Percentiles rank a stretch among this genome's conserved stretches.
Conservation (phyloP, 768 basidiomycete genomes). For the Mycena polygramma region DNA sequence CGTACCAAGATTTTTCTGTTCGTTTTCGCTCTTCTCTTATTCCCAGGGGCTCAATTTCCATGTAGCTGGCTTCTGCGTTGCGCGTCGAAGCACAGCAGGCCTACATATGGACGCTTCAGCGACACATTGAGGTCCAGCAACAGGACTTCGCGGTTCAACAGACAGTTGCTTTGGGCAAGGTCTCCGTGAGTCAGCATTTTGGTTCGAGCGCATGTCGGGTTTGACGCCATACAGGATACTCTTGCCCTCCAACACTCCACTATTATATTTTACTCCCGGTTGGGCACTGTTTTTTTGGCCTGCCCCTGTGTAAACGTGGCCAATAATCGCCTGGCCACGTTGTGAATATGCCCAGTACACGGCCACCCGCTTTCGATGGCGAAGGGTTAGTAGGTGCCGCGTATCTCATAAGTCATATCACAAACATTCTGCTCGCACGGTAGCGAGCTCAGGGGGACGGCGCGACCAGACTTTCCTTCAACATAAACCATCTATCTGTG, state of each 20-base stretch:
- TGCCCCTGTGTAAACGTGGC: neutral
- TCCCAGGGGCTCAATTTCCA: neutral
- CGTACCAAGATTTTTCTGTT: neutral
- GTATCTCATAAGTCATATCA: too few species aligned
- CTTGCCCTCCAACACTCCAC: neutral
- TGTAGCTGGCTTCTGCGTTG: neutral
- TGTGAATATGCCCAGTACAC: neutral
- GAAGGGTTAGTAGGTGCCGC: too few species aligned
- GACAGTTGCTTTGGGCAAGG: neutral
- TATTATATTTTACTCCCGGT: neutral
- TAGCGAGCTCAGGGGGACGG: too few species aligned
- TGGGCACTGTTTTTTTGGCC: neutral
- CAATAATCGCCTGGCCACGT: too few species aligned
- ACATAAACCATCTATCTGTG: too few species aligned
- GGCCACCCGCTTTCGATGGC: too few species aligned
- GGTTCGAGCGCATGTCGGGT: neutral
- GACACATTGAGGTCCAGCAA: neutral
- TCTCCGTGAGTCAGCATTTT: neutral
- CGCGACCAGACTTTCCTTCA: too few species aligned
- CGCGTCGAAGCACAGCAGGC: neutral
- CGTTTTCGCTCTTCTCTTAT: neutral
- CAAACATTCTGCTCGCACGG: too few species aligned
- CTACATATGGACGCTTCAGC: neutral
- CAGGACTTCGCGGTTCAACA: neutral
- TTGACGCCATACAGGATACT: neutral